phyloP scores from a whole-genome alignment of 805 yeast genomes.

The Ogataea parapolymorpha region DNA sequence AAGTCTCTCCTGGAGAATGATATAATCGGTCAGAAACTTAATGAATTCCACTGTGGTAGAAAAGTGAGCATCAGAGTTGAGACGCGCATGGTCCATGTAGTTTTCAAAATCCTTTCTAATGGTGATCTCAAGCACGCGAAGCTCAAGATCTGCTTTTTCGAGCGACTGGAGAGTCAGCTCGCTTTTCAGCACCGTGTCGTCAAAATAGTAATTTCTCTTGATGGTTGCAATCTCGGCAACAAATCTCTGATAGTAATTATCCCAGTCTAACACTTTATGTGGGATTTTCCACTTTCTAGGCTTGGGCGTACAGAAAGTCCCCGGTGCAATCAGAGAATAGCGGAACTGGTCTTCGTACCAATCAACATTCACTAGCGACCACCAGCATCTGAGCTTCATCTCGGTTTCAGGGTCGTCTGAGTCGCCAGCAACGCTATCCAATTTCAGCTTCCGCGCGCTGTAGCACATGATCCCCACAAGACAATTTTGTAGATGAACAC shows the following conservation, averaged over 20 bases:
- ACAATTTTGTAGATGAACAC: conserved; percentile 28
- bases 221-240: conserved; percentile 24
- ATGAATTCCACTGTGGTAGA: conserved; percentile 16
- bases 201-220: conserved; percentile 28
- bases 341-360: conserved; percentile 33
- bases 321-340: conserved; percentile 20
- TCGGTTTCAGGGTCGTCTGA: conserved; percentile 7
- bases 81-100: conserved; percentile 19
- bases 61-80: conserved; percentile 12
- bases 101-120: conserved; percentile 19
- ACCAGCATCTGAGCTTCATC: conserved; percentile 25
- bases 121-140: conserved; percentile 24
- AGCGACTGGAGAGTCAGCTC: conserved; percentile 18
- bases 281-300: conserved; percentile 24
- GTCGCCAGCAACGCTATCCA: conserved; percentile 16
- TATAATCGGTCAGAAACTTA: conserved; percentile 17
- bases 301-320: conserved; percentile 24
- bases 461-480: conserved; percentile 21
- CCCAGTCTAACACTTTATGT: conserved; percentile 18
- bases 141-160: conserved; percentile 26
- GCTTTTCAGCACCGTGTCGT: conserved; percentile 17
- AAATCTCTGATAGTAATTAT: conserved; percentile 24
- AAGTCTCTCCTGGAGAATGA: conserved; percentile 24
- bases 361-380: conserved; percentile 31
- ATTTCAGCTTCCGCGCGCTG: conserved; percentile 26